Evolutionary conservation across 805 yeast species (phyloP).

Genomic region (Yarrowia deformans): DNA sequence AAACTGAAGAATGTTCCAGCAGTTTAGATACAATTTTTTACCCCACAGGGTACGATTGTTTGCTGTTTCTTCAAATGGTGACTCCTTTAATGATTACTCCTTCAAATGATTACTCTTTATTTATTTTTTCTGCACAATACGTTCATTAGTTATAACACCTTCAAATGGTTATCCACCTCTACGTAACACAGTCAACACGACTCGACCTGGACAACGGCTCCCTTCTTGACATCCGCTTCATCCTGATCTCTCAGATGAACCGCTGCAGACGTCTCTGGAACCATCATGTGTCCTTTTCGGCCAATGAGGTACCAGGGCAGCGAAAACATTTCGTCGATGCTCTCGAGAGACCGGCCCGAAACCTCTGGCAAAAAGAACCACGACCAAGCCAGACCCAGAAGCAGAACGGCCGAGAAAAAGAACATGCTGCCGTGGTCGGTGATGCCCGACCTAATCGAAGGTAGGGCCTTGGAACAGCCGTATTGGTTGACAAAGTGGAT

Average conservation of each 20-base stretch:
- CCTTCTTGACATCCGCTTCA: not conserved
- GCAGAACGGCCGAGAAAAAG: not conserved
- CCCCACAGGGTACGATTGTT: too few relatives aligned
- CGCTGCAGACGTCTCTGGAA: not conserved
- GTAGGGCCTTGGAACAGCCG: not conserved
- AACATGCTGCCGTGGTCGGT: constrained; percentile 7
- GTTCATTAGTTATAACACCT: too few relatives aligned
- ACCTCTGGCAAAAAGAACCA: constrained; percentile 3
- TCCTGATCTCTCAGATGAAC: not conserved
- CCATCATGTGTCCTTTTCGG: not conserved
- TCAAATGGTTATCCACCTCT: too few relatives aligned
- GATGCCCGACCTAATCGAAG: not conserved
- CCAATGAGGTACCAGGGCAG: constrained; percentile 6
- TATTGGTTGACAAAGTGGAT: constrained; percentile 12
- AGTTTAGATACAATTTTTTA: too few relatives aligned
- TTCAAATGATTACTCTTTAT: too few relatives aligned
- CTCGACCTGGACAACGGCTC: not conserved
- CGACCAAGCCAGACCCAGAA: not conserved
- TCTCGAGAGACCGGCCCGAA: not conserved
- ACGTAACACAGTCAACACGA: not conserved
- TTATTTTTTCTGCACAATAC: too few relatives aligned
- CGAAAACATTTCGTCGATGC: constrained; percentile 1
- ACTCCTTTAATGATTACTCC: too few relatives aligned
- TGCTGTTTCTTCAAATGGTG: too few relatives aligned
- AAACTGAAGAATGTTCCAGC: too few relatives aligned